Percentiles rank a stretch among this genome's conserved stretches.
Evolutionary conservation across 1,284 basidiomycete species (phyloP).

Genomic region (Cutaneotrichosporon daszewskae): DNA sequence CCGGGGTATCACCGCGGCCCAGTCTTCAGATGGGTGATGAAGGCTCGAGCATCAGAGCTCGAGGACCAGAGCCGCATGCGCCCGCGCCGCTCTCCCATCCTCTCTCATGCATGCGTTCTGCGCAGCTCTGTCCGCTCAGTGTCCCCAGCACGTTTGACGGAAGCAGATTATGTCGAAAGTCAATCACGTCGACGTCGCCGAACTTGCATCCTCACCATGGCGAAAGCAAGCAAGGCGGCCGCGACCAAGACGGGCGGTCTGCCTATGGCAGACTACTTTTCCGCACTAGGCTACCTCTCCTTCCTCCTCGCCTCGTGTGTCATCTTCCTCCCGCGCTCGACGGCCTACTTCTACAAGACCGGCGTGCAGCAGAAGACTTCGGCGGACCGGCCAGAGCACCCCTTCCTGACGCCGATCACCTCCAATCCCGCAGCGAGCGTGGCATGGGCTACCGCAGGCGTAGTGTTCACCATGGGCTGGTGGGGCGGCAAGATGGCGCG

Average conservation of each 20-base stretch:
- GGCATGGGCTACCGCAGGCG: conserved; percentile 58
- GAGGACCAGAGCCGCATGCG: no score
- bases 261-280: conserved; percentile 56
- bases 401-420: conserved; percentile 63
- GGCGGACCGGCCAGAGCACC: conserved; percentile 59
- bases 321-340: conserved; percentile 61
- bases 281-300: conserved; percentile 66
- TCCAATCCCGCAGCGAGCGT: conserved; percentile 58
- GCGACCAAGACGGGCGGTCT: conserved; percentile 9
- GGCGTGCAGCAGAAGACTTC: conserved; percentile 17
- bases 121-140: no score
- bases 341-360: conserved; percentile 47
- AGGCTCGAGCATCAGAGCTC: no score
- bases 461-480: conserved; percentile 60
- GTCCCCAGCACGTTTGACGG: no score
- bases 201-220: background rate
- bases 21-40: no score
- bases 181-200: background rate
- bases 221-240: background rate
- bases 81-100: no score
- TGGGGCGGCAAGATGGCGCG: conserved; percentile 63
- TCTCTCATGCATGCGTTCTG: no score
- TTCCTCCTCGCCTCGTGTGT: conserved; percentile 61
- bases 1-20: no score
- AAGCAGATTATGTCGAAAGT: no score